Base-by-base conservation (phyloP, 1,284 basidiomycete genomes). In the Caloboletus firmus region DNA sequence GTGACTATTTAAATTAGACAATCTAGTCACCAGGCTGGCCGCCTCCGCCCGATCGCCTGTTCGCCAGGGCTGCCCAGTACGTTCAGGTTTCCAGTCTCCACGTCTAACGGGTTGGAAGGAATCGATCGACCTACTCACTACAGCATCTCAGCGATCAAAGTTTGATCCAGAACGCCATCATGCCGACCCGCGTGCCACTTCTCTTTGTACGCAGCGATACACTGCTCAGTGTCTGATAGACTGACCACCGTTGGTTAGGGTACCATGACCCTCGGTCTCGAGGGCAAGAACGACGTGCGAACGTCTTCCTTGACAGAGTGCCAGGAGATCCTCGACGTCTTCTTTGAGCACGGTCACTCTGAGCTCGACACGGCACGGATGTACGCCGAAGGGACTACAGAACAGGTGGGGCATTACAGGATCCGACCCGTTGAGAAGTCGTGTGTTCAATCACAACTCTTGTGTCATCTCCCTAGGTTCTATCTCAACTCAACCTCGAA, bases 381-480 rank as follows among this genome's bases (percentile, higher is more conserved):
- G 51, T 84, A 84, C 52, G 77, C 66, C 1, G 73, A 75, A 24
- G 80, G 79, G 6, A 82, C 79, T 1, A 78, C 82, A 0, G 81
- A 83, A 61, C 63, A 75, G 62, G 79, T 78, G 48, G 26, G 62
- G 49, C 18, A 0, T 17, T 34, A 20, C 12, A 3, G 12, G 12
- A 8, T 36, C 34, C 18, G 8, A 32, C 36, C 13, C 8, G 20
- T 24, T 15, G 3, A 10, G 10, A 18, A 37, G 18, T 4, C 34
- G 7, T n/a, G 26, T 30, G 36, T 31, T 39, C 5, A 26, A n/a
- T 47, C 11, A 26, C 9, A 4, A 12, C 24, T 17, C 15, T 22
- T n/a, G 2, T 26, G 5, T 39, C 35, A 15, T 22, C 35, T 31
- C n/a, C 36, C 22, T 39, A 80, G 78, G 51, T 70, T n/a, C 59